Conservation (phyloP, 306 rosid genomes). For the Trichosanthes cucumerina region DNA sequence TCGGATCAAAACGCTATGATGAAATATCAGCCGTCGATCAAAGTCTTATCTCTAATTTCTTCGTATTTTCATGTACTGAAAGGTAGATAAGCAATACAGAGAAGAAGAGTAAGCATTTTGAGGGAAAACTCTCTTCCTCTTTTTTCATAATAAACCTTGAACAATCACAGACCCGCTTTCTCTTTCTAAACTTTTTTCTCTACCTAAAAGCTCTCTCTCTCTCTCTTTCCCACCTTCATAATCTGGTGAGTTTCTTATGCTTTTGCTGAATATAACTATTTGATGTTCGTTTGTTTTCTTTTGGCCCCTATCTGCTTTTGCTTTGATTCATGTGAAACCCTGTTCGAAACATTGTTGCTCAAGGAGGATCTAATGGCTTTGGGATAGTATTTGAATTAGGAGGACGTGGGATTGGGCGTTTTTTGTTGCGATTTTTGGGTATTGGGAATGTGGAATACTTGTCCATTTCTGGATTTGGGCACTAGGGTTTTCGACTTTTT, state of each 20-base stretch:
- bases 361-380: background rate
- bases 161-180: constrained; percentile 2
- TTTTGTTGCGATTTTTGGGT: background rate
- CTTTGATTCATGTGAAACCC: constrained; percentile 4
- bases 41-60: constrained; percentile 32
- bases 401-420: background rate
- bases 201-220: background rate
- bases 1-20: constrained; percentile 21
- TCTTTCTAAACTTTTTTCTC: constrained; percentile 13
- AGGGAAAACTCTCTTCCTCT: background rate
- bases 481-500: constrained; percentile 6
- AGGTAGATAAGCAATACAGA: background rate
- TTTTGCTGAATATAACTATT: background rate
- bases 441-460: constrained; percentile 7
- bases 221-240: constrained; percentile 10
- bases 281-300: background rate
- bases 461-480: background rate
- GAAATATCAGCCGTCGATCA: constrained; percentile 18
- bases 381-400: background rate
- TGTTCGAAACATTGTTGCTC: background rate
- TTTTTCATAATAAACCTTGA: constrained; percentile 1
- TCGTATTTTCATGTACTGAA: constrained; percentile 1
- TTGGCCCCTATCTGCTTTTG: background rate
- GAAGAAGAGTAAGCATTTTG: background rate
- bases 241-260: constrained; percentile 35